Conservation (phyloP, 352 stramenopile genomes). For the Pythium pectinolyticum region DNA sequence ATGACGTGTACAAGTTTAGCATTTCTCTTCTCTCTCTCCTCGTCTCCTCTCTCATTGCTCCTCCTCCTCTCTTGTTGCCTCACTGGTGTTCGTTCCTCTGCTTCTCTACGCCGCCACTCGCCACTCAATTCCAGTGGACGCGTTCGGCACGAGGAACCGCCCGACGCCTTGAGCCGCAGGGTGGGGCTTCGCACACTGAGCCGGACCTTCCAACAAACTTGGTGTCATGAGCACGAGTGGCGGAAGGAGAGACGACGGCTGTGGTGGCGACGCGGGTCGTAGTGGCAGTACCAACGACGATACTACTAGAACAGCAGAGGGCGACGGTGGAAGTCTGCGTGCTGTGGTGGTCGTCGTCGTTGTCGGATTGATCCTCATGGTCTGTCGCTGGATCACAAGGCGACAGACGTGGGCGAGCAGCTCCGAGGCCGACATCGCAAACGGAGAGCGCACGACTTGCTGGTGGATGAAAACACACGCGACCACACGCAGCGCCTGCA, state of each 20-base stretch:
- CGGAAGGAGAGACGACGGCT: too few species aligned
- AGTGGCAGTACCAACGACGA: too few species aligned
- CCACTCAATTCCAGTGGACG: background rate
- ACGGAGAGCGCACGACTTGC: background rate
- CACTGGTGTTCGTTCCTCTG: background rate
- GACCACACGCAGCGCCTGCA: constrained; percentile 4
- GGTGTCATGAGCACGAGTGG: too few species aligned
- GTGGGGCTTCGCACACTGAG: too few species aligned
- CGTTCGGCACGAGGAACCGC: background rate
- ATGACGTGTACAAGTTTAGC: constrained; percentile 2
- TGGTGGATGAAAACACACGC: background rate
- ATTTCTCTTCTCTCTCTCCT: background rate
- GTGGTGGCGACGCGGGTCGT: background rate
- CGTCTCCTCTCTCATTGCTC: background rate
- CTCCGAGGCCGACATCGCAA: background rate
- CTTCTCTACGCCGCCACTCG: background rate
- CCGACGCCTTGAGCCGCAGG: too few species aligned
- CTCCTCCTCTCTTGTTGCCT: too few species aligned
- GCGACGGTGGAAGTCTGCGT: too few species aligned
- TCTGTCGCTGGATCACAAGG: background rate
- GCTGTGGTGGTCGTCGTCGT: background rate
- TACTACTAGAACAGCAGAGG: too few species aligned
- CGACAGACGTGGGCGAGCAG: constrained; percentile 5
- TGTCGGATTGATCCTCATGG: background rate
- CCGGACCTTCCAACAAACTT: too few species aligned